These are phyloP conservation scores for Venturia oleaginea DNA, from an alignment of 2,329 filamentous ascomycete genomes.

Conservation along the genomic window DNA sequence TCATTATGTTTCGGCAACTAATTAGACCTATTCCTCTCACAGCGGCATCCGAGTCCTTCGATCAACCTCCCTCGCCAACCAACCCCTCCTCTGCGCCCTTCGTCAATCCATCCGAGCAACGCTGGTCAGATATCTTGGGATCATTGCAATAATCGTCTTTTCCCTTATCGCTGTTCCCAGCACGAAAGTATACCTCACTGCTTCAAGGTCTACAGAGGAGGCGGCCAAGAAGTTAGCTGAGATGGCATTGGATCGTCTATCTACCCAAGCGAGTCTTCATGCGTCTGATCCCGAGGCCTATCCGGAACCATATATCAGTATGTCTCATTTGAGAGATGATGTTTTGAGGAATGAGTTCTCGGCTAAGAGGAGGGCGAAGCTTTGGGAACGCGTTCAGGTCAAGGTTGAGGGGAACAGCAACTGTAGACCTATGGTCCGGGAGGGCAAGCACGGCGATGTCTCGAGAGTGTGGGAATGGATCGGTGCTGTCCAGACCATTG, in stretches of 20 bases:
- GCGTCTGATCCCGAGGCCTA: slow-evolving; percentile 51
- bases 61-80: slow-evolving; percentile 81
- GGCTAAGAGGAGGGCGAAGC: slow-evolving; percentile 61
- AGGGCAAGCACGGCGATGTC: slow-evolving; percentile 45
- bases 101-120: slow-evolving; percentile 68
- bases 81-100: slow-evolving; percentile 79
- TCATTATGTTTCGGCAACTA: slow-evolving; percentile 48
- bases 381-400: slow-evolving; percentile 75
- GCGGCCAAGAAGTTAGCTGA: slow-evolving; percentile 77
- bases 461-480: slow-evolving; percentile 62
- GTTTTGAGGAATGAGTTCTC: slow-evolving; percentile 76
- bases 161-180: background rate
- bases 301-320: slow-evolving; percentile 71
- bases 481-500: slow-evolving; percentile 46
- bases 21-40: slow-evolving; percentile 69
- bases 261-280: slow-evolving; percentile 71
- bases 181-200: slow-evolving; percentile 27
- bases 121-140: slow-evolving; percentile 72
- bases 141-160: slow-evolving; percentile 40
- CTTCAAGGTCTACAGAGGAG: slow-evolving; percentile 54
- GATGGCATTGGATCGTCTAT: slow-evolving; percentile 70
- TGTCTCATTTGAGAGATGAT: slow-evolving; percentile 86
- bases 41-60: slow-evolving; percentile 67
- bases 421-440: slow-evolving; percentile 67
- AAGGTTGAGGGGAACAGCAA: slow-evolving; percentile 94